Base-by-base conservation (phyloP, 331 rosid species). In the Malus hybrid region DNA sequence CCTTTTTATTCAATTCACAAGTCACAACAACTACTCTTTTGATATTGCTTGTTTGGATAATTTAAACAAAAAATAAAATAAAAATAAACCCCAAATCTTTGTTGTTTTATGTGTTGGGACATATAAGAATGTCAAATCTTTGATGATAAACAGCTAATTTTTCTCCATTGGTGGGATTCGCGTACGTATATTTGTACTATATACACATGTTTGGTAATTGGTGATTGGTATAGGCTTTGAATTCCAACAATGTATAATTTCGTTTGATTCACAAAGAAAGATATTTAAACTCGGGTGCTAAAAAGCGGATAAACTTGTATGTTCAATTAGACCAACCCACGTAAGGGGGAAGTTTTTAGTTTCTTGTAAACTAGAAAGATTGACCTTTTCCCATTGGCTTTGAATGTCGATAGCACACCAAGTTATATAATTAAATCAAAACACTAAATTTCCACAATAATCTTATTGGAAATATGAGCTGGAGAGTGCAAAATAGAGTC, bases 91-190 rank as follows among this genome's bases (percentile, higher is more conserved):
- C 56, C 67, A 72, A 59, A 72, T 59, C 39, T 72, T 59, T 64
- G 67, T 36, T 72, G 39, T 72, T 36, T 56, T 71, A 7, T 33
- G 11, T 56, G 31, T 36, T 36, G 16, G 76, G 16, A 9, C 67
- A 72, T 16, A 42, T 11, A 42, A 20, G 24, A 56, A 57, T 59
- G 76, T 72, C 57, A 59, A 59, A 72, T 12, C 29, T 39, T 39
- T 1, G n/a, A 34, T 59, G 76, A 59, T 36, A 44, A 72, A 57
- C 76, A 72, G 76, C 75, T 71, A 29, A 36, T 57, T 72, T 50
- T 72, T 57, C 76, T 72, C 67, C 67, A 33, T 13, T 3, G 76
- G 36, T 59, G 67, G 56, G 56, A 72, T 57, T 72, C 24, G 39
- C 67, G 2, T 34, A 33, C 19, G 33, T 24, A 24, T 60, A 24